Evolutionary conservation across 2,329 filamentous ascomycete species (phyloP), one percentile per base, ranked within the genome.

Genomic region (Rutstroemia sp.): DNA sequence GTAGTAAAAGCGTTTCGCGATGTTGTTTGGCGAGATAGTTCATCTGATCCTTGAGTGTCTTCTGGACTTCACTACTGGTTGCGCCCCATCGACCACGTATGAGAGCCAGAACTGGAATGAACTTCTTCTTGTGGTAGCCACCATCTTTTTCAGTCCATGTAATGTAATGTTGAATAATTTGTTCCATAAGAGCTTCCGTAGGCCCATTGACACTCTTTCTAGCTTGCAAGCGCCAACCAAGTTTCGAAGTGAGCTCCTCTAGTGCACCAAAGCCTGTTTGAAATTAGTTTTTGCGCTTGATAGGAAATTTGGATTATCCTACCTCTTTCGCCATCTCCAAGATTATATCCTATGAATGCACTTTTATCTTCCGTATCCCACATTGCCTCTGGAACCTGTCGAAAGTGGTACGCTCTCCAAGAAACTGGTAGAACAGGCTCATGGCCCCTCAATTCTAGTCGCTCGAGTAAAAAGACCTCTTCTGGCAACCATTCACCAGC

Each of bases 81-180:
- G 12, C 63, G 58, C 1, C 50, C 58, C 61, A 30, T 59, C 54
- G 52, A 66, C 59, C 49, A 39, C 54, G 10, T 66, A 52, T 19
- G 53, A 56, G 23, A 67, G 56, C 41, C 5, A 55, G 23, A 49
- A 69, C 62, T 12, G 70, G 70, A 23, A 69, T 59, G 58, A 67
- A 68, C 19, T 64, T 63, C 41, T 59, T 61, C 23, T 62, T 63
- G 16, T 53, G 9, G 39, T 63, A 70, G 4, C 64, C 67, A 7
- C 69, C 70, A 59, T 71, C 69, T n/a, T 53, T 61, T 39, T 71
- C 66, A 19, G 68, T 61, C 68, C 67, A 71, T 51, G 62, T 67
- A 23, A 69, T 66, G 45, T 70, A 71, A 49, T 59, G 57, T 4
- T 66, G 58, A 16, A 71, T 62, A 52, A 66, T 64, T 54, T 59